Base-by-base conservation (phyloP, 495 filamentous ascomycete species). In the Talaromyces adpressus region DNA sequence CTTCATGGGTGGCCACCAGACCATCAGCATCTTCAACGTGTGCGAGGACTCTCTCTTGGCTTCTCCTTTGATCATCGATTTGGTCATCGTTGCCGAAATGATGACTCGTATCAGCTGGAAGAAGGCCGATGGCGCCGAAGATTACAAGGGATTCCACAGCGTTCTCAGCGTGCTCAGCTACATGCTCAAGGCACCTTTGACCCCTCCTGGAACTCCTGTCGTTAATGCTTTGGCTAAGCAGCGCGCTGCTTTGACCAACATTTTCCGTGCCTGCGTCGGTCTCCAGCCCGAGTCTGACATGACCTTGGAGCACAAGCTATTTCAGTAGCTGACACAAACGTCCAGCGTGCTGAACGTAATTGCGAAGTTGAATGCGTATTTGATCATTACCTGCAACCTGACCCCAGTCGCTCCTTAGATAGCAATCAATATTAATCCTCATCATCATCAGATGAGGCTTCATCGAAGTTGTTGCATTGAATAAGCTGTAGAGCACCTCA, bases 221-320 rank as follows among this genome's bases (percentile, higher is more conserved):
- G 85, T 99, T 77, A 99, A 99, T 73, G 85, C 94, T 49, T 84
- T 99, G 65, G 90, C 89, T 72, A 99, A 99, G 87, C 94, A 99
- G 83, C 91, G 94, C 65, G 88, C 83, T 66, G 93, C 93, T 23
- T 76, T 99, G 75, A 91, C 90, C 74, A 99, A 99, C 84, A 97
- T 99, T 79, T 95, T 99, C 87, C 92, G 93, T 70, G 95, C 95
- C 59, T 98, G 95, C 69, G 89, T 99, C 72, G 94, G 94, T 70
- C 84, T 99, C 64, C 91, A 96, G 84, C 94, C 95, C 23, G 94
- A 99, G 85, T 94, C 88, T 57, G 94, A 99, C 75, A 98, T 99
- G 95, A 97, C 93, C 57, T 85, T 99, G 47, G 94, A 99, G 85
- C 94, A 99, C 82, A 99, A 98, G 88, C 84, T 98, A 63, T 93